Evolutionary conservation across 768 basidiomycete genomes (phyloP).

Genomic region (Lyophyllum shimeji): DNA sequence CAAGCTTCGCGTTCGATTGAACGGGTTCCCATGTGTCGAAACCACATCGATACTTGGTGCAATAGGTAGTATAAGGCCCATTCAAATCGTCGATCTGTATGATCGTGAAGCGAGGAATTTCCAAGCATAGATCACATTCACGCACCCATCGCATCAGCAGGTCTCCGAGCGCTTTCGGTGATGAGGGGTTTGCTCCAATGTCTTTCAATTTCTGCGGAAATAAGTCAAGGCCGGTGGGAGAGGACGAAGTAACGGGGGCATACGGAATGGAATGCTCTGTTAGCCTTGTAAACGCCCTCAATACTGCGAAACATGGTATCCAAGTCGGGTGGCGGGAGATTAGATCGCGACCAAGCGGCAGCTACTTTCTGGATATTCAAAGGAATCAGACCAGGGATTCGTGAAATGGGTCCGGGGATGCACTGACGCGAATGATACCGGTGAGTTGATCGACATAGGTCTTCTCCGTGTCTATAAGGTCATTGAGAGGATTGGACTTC

Average conservation of each 20-base stretch:
- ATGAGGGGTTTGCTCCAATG: slow-evolving; percentile 88
- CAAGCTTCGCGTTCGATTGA: slow-evolving; percentile 70
- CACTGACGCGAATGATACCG: slow-evolving; percentile 83
- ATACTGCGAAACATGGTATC: slow-evolving; percentile 94
- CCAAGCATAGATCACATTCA: slow-evolving; percentile 12
- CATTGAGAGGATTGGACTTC: slow-evolving; percentile 80
- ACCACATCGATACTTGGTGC: slow-evolving; percentile 64
- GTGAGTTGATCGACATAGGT: slow-evolving; percentile 88
- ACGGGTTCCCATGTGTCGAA: slow-evolving; percentile 88
- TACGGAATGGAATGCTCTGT: slow-evolving; percentile 76
- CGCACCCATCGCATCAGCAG: slow-evolving; percentile 96
- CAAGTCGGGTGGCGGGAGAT: slow-evolving; percentile 89
- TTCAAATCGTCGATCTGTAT: slow-evolving; percentile 89
- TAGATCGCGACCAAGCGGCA: slow-evolving; percentile 94
- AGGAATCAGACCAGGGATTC: slow-evolving; percentile 11
- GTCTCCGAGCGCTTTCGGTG: slow-evolving; percentile 92
- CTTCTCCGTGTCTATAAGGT: slow-evolving; percentile 94
- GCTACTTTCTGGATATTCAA: slow-evolving; percentile 76
- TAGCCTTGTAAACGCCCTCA: slow-evolving; percentile 91
- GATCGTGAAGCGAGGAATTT: slow-evolving; percentile 14
- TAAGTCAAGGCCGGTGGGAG: slow-evolving; percentile 12
- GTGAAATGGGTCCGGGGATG: slow-evolving; percentile 1
- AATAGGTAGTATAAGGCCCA: slow-evolving; percentile 82
- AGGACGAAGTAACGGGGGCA: slow-evolving; percentile 11
- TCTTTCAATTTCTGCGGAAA: slow-evolving; percentile 82